Conservation (phyloP, 495 filamentous ascomycete genomes). For the Hapsidospora chrysogenum region DNA sequence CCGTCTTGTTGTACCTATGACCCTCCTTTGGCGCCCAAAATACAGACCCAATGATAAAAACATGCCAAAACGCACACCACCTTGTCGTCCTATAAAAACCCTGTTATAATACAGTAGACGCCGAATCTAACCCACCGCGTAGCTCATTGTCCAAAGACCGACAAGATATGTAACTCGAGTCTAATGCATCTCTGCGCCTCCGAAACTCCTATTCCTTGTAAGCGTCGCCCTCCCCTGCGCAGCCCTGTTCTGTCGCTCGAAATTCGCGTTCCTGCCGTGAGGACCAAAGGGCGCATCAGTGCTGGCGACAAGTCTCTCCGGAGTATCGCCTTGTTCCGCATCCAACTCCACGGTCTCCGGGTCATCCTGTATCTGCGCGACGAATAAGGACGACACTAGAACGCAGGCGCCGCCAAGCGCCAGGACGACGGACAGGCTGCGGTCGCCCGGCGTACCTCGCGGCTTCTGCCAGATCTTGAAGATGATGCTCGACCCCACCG, state of each 20-base stretch:
- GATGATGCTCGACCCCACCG: constrained; percentile 60
- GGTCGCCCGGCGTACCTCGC: constrained; percentile 62
- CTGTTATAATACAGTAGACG: not conserved
- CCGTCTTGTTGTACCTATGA: too few relatives aligned
- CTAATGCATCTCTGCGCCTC: constrained; percentile 1
- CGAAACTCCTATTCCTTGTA: constrained; percentile 1
- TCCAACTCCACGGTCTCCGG: constrained; percentile 1
- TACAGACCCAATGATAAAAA: not conserved
- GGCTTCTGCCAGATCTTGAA: constrained; percentile 73
- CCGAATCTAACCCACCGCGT: not conserved
- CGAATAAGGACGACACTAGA: constrained; percentile 56
- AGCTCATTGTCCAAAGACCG: not conserved
- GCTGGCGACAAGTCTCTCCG: not conserved
- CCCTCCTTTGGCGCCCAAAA: too few relatives aligned
- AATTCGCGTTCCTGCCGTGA: not conserved
- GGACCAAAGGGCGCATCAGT: not conserved
- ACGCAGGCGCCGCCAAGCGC: constrained; percentile 66
- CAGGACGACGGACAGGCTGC: constrained; percentile 72
- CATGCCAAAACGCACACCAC: not conserved
- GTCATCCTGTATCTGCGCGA: constrained; percentile 28
- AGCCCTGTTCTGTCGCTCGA: not conserved
- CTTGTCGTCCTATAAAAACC: not conserved
- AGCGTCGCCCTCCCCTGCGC: not conserved
- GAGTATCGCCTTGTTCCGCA: constrained; percentile 1
- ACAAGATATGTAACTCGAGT: not conserved